Percentiles rank a stretch among this genome's conserved stretches.
phyloP scores from a whole-genome alignment of 2,329 filamentous ascomycete species.

The Tolypocladium sp. region DNA sequence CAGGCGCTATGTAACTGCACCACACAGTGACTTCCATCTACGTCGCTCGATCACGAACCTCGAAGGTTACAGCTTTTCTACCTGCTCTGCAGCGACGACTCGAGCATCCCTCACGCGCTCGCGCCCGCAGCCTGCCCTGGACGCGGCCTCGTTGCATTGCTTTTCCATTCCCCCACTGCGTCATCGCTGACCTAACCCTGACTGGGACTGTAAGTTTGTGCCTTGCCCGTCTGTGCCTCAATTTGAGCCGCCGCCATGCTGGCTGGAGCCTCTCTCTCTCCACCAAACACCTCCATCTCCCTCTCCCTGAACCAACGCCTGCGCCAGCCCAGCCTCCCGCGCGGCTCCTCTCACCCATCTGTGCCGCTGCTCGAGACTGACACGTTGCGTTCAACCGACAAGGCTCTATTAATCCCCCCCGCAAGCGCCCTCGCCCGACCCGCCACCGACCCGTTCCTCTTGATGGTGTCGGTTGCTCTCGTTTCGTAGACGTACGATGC shows the following conservation, averaged over 20 bases:
- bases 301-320: background rate
- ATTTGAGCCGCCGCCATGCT: conserved; percentile 19
- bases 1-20: conserved; percentile 21
- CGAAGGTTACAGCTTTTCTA: background rate
- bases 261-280: background rate
- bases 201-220: conserved; percentile 10
- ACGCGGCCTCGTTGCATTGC: background rate
- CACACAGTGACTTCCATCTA: conserved; percentile 22
- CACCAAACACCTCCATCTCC: conserved; percentile 6
- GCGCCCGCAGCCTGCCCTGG: background rate
- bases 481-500: conserved; percentile 33
- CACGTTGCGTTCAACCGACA: background rate
- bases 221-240: conserved; percentile 24
- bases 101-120: conserved; percentile 1
- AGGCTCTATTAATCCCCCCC: background rate
- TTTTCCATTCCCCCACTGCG: conserved; percentile 17
- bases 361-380: background rate
- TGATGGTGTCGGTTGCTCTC: conserved; percentile 27
- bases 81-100: background rate
- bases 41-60: conserved; percentile 1
- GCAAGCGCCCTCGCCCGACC: background rate
- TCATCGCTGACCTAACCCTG: conserved; percentile 30
- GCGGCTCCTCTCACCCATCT: background rate
- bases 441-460: conserved; percentile 15
- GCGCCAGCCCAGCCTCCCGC: background rate